Base-by-base conservation (phyloP, 2,329 filamentous ascomycete genomes). In the Lecanosticta acicola region DNA sequence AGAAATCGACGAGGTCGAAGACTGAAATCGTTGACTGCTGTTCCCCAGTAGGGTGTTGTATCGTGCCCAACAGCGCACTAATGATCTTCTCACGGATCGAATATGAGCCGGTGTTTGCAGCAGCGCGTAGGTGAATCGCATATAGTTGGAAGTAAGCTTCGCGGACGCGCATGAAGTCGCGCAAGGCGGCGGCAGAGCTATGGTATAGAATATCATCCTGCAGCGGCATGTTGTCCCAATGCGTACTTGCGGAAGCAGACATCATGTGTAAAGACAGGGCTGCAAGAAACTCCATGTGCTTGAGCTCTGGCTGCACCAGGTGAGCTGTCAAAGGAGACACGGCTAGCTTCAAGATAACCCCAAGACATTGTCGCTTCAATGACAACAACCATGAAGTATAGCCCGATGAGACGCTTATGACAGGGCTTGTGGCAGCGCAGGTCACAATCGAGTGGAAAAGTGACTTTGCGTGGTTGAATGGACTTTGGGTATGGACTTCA, bases 1-100 rank as follows among this genome's bases (percentile, higher is more conserved):
- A 78, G 59, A 97, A 97, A 67, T 98, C 93, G 59, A 94, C 93
- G 17, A 97, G 76, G 54, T 96, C 89, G 60, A 97, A 95, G 4
- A 97, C 78, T 3, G 85, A 89, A 1, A 84, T 77, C 47, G 88
- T 85, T 20, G 74, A 70, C 32, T 85, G 71, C 3, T 80, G 72
- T 43, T 86, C 79, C 39, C 84, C 83, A 48, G 79, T 80, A 11
- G 84, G 78, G 14, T 81, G 71, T 9, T 79, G 74, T 5, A 87
- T 80, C 34, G 84, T 81, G 3, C 93, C 93, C 35, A 90, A 80
- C n/a, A 97, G 71, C 0, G 87, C 72, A 3, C 75, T 75, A 26
- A 81, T 67, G 11, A 74, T 69, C 41, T 67, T 68, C 34, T 71
- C 69, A 51, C 84, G 83, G 1, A 84, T 79, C 1, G 62, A 65